phyloP scores from a whole-genome alignment of 768 basidiomycete genomes.

The Trametopsis cervina region DNA sequence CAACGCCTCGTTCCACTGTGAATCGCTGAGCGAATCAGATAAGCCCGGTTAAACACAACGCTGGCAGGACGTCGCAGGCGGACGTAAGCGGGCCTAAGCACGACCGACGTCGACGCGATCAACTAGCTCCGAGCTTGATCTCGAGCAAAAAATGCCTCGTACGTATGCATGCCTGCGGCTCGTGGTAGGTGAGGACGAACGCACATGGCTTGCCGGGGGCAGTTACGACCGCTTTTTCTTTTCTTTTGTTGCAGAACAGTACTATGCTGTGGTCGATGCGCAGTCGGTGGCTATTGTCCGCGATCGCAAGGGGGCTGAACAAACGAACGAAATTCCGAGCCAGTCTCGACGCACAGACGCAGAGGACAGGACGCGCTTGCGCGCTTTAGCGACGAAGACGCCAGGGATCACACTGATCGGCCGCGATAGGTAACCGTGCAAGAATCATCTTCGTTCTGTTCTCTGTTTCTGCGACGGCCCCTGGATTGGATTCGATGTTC shows the following conservation, averaged over 20 bases:
- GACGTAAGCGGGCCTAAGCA: no score
- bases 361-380: neutral
- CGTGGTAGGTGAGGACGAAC: no score
- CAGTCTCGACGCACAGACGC: neutral
- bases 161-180: no score
- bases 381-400: constrained; percentile 1
- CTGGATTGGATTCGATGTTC: no score
- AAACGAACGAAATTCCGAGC: neutral
- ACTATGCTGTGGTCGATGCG: neutral
- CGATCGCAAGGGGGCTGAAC: neutral
- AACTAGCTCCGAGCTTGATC: no score
- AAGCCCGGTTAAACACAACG: no score
- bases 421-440: constrained; percentile 11
- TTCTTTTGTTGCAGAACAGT: neutral
- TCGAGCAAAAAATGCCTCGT: no score
- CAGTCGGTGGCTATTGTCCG: neutral
- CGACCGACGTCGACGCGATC: no score
- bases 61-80: no score
- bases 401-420: constrained; percentile 10
- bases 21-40: no score
- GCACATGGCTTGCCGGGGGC: no score
- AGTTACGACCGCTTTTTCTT: neutral
- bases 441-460: constrained; percentile 2
- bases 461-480: neutral
- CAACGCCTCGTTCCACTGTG: no score